Evolutionary conservation across 2,329 filamentous ascomycete species (phyloP).

Genomic region (Xylariaceae sp.): DNA sequence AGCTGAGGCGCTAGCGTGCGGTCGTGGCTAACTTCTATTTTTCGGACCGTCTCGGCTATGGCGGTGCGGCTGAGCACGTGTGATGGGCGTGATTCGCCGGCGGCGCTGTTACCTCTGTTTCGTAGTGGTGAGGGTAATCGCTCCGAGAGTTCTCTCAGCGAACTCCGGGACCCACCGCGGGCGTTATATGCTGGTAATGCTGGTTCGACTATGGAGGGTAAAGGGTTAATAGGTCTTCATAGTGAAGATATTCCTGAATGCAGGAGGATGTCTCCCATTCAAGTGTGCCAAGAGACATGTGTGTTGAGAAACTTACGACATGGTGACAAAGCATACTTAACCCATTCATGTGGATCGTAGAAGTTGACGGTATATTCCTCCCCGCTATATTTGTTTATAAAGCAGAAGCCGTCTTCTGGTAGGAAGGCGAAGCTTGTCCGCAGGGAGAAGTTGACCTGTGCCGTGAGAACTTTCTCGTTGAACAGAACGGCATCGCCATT

Average conservation of each 20-base stretch:
- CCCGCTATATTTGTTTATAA: constrained; percentile 75
- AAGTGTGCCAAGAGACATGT: background rate
- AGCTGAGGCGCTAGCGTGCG: constrained; percentile 47
- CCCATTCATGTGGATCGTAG: constrained; percentile 75
- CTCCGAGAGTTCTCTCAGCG: constrained; percentile 45
- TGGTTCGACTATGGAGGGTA: constrained; percentile 43
- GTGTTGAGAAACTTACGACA: constrained; percentile 43
- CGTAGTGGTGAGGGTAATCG: constrained; percentile 43
- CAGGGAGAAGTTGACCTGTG: constrained; percentile 89
- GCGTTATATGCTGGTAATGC: constrained; percentile 56
- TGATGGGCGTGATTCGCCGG: constrained; percentile 25
- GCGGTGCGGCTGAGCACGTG: constrained; percentile 22
- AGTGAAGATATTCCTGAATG: background rate
- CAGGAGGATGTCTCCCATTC: background rate
- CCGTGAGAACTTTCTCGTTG: constrained; percentile 83
- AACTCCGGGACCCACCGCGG: constrained; percentile 39
- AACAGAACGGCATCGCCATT: constrained; percentile 91
- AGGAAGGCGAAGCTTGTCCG: constrained; percentile 81
- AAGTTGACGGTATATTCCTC: constrained; percentile 82
- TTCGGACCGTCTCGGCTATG: constrained; percentile 29
- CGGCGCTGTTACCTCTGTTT: constrained; percentile 41
- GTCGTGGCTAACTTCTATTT: constrained; percentile 34
- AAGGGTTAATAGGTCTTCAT: background rate
- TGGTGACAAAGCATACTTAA: constrained; percentile 71
- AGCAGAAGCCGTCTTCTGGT: constrained; percentile 82